Base-by-base conservation (phyloP, 345 rosid genomes). In the Acer campestre region DNA sequence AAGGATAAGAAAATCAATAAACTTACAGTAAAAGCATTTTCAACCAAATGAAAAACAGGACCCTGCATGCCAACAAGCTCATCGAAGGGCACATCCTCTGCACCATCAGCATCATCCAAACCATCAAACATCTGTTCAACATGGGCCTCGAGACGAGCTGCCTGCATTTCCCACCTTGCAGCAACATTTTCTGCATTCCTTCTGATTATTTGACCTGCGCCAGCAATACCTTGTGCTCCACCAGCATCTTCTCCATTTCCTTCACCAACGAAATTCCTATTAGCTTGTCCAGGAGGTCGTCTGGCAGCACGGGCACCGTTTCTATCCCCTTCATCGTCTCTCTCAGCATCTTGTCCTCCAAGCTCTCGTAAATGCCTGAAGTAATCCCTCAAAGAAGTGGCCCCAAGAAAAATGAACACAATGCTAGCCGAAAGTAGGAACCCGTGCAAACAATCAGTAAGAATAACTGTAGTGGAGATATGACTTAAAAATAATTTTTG, bases 1-100 rank as follows among this genome's bases (percentile, higher is more conserved):
- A 69, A 48, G 29, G 53, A 63, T 20, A 46, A 79, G 16, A 75
- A 16, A 27, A 75, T 74, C 35, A 67, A 71, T n/a, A 51, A 61
- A 86, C 99, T 90, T 85, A 97, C 99, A 63, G 98, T 97, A 75
- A 97, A 94, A 68, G 99, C 98, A 87, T 97, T 97, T 85, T 97
- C 99, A 86, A 97, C 98, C 86, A 97, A 91, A 89, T 97, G 99
- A 73, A 97, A 93, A 73, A 97, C 98, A 23, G 99, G 98, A 71
- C 99, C 98, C 89, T 94, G 99, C 98, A 97, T 97, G 81, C 98
- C 98, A 71, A 94, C 99, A 74, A 97, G 93, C 87, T 97, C 99
- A 65, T 97, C 99, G 79, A 97, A 97, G 61, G 99, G 99, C 25
- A 97, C 99, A 76, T 97, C 99, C 88, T 97, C 99, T 10, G 99